Base-by-base conservation (phyloP, 495 filamentous ascomycete genomes). In the Aspergillus nidulans region DNA sequence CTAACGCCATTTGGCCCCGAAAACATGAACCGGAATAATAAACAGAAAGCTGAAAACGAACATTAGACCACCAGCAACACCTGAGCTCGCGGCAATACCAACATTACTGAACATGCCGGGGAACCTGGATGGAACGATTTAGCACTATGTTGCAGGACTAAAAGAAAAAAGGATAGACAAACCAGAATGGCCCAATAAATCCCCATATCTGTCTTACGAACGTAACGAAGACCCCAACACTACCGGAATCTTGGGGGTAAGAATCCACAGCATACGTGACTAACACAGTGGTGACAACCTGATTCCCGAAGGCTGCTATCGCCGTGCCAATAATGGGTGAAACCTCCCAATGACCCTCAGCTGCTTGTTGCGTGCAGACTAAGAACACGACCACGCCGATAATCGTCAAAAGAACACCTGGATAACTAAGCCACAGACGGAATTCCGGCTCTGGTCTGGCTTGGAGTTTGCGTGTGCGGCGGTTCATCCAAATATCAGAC, bases 141-240 rank as follows among this genome's bases (percentile, higher is more conserved):
- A 61, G 45, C 21, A 21, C 44, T 19, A 12, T 19, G 15, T 56
- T 19, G 18, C 5, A 10, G 8, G 13, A 2, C 1, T 28, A 30
- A 21, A n/a, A 24, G 8, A 28, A n/a, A n/a, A 16, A 18, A 21
- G 1, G 12, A 24, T 12, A 26, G 10, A 32, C n/a, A 19, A 32
- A 80, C 76, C 77, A 82, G 59, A 82, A 82, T 5, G 76, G 77
- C 19, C 80, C 80, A 55, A 83, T 75, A 60, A 83, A 83, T 0
- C 79, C 78, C 79, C 78, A 82, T 20, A 69, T 74, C 49, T 77
- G 73, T 8, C 80, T 63, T 25, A 82, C 69, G 51, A 82, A 52
- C 2, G 38, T 28, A 28, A 52, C 9, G 42, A 28, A 73, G 12
- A 47, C 44, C 1, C 44, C 44, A 18, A 47, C 44, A 32, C 44